A percentile compares a stretch with the other conserved stretches of the same genome.
Evolutionary conservation across 495 filamentous ascomycete genomes (phyloP).

Genomic region (Aspergillus homomorphus): DNA sequence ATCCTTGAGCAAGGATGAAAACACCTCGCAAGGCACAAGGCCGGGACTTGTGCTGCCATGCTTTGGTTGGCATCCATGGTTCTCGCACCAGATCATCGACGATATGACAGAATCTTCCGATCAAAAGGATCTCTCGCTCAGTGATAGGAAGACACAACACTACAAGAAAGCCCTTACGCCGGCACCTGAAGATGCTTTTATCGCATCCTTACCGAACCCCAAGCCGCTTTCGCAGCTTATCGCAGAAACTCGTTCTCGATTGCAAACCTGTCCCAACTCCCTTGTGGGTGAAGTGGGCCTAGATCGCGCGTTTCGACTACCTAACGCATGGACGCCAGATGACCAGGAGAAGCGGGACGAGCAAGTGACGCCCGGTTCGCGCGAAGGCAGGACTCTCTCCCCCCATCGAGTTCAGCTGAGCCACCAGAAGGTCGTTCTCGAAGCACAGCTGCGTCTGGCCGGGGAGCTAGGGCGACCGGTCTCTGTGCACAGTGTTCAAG

Average conservation of each 20-base stretch:
- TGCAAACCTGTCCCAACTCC: conserved; percentile 62
- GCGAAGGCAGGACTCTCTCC: conserved; percentile 73
- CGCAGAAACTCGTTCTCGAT: conserved; percentile 57
- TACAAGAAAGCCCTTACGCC: conserved; percentile 68
- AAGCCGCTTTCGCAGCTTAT: conserved; percentile 65
- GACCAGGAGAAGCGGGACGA: conserved; percentile 52
- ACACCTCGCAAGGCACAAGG: conserved; percentile 21
- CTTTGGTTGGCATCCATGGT: conserved; percentile 99
- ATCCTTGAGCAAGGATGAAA: conserved; percentile 34
- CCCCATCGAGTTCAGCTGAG: conserved; percentile 70
- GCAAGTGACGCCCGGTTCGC: conserved; percentile 70
- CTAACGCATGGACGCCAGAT: conserved; percentile 55
- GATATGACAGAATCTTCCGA: conserved; percentile 42
- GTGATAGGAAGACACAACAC: conserved; percentile 57
- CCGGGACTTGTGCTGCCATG: conserved; percentile 60
- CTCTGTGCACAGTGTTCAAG: conserved; percentile 88
- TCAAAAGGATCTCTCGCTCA: neutral
- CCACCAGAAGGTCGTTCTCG: conserved; percentile 74
- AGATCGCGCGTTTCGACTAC: conserved; percentile 82
- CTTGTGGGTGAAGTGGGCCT: conserved; percentile 88
- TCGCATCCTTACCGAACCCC: conserved; percentile 67
- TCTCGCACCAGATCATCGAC: conserved; percentile 82
- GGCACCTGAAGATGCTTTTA: conserved; percentile 54
- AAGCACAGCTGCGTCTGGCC: conserved; percentile 81
- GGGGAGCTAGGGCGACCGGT: conserved; percentile 78